A percentile compares a stretch with the other conserved stretches of the same genome.
Evolutionary conservation across 495 filamentous ascomycete species (phyloP).

Genomic region (Cercophora scortea): DNA sequence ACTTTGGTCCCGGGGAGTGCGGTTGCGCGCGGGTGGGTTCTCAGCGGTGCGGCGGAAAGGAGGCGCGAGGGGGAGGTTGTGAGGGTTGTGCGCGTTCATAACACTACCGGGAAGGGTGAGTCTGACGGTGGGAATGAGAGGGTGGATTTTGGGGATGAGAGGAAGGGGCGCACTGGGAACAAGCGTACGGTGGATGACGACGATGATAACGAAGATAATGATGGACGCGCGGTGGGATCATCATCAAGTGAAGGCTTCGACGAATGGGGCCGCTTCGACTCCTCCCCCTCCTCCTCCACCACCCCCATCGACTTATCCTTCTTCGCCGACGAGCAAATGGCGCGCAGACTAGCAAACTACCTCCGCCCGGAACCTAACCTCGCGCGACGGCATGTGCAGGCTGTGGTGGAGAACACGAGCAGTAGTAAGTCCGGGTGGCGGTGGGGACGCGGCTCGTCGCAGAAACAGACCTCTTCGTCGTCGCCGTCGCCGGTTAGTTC

Average conservation of each 20-base stretch:
- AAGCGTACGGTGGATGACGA: background rate
- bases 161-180: background rate
- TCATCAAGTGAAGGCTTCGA: slow-evolving; percentile 17
- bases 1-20: slow-evolving; percentile 30
- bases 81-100: slow-evolving; percentile 21
- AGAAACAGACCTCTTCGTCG: background rate
- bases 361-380: slow-evolving; percentile 29
- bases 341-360: slow-evolving; percentile 33
- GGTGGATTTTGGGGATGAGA: background rate
- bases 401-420: slow-evolving; percentile 10
- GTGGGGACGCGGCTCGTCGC: background rate
- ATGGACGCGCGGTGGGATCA: background rate
- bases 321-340: slow-evolving; percentile 42
- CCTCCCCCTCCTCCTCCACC: background rate
- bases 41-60: slow-evolving; percentile 29
- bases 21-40: slow-evolving; percentile 19
- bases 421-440: slow-evolving; percentile 2
- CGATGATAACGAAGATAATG: background rate
- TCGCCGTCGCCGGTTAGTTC: slow-evolving; percentile 1
- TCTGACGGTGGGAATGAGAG: background rate
- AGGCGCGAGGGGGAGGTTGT: slow-evolving; percentile 28
- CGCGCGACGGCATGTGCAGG: slow-evolving; percentile 18
- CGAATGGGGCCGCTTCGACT: slow-evolving; percentile 35
- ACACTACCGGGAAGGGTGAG: background rate
- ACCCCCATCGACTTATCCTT: slow-evolving; percentile 14